These are phyloP conservation scores for Leonotis leonurus DNA, from an alignment of 257 asterid species.

Conservation along the genomic window DNA sequence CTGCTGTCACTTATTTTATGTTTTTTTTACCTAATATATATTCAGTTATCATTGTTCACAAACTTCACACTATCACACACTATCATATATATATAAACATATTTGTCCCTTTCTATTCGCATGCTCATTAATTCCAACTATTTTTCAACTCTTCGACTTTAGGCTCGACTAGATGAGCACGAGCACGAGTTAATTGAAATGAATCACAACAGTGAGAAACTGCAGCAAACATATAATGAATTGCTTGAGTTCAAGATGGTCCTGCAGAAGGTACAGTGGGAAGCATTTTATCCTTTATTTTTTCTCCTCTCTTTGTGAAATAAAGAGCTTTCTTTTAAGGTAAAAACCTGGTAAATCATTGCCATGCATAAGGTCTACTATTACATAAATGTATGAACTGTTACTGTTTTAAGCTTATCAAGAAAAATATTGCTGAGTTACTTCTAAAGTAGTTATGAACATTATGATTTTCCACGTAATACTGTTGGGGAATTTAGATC, in stretches of 20 bases:
- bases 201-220: slow-evolving; percentile 81
- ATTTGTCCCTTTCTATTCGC: background rate
- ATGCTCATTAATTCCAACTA: background rate
- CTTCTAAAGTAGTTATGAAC: background rate
- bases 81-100: background rate
- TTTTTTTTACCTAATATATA: no score
- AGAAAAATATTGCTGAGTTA: background rate
- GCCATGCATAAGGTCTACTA: background rate
- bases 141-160: slow-evolving; percentile 14
- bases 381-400: background rate
- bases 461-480: background rate
- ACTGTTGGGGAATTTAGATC: background rate
- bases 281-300: slow-evolving; percentile 2
- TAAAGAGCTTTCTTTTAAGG: background rate
- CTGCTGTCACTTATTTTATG: background rate
- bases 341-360: background rate
- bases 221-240: slow-evolving; percentile 86
- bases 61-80: background rate
- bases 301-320: slow-evolving; percentile 2
- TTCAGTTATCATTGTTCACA: no score
- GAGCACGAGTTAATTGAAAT: slow-evolving; percentile 94
- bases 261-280: slow-evolving; percentile 71
- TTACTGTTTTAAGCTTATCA: background rate
- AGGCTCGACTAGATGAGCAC: slow-evolving; percentile 74
- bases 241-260: slow-evolving; percentile 97